A percentile compares a stretch with the other conserved stretches of the same genome.
phyloP scores from a whole-genome alignment of 169 alveolate genomes.

The Plasmodium vivax region DNA sequence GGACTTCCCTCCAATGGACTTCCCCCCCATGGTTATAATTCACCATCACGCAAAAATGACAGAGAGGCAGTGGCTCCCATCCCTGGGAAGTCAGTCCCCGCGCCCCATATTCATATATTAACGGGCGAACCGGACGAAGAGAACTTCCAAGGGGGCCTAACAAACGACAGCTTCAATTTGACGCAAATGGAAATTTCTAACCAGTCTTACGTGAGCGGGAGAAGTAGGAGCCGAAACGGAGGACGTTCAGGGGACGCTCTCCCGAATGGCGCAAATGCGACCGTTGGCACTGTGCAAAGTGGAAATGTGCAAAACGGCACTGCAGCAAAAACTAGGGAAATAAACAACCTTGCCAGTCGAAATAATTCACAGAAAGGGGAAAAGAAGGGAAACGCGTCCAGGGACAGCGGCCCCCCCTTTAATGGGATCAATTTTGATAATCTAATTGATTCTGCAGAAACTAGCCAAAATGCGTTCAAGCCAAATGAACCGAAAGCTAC shows the following conservation, averaged over 20 bases:
- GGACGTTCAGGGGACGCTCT: not conserved
- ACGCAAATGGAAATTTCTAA: not conserved
- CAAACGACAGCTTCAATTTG: not conserved
- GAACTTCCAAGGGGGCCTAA: not conserved
- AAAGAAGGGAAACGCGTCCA: not conserved
- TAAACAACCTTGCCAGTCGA: not conserved
- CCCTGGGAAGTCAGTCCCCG: not conserved
- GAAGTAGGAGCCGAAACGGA: not conserved
- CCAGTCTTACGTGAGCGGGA: not conserved
- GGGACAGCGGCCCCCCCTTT: not conserved
- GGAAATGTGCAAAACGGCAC: not conserved
- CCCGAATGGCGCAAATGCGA: not conserved
- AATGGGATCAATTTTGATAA: not conserved
- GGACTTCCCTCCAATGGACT: not conserved
- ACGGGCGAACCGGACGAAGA: not conserved
- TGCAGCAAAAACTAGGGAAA: not conserved
- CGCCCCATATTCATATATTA: not conserved
- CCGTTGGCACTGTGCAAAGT: not conserved
- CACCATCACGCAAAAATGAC: not conserved
- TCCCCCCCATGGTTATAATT: not conserved
- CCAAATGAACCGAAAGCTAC: not conserved
- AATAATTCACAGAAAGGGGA: not conserved
- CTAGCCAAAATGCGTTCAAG: not conserved
- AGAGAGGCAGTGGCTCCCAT: not conserved
- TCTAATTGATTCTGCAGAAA: not conserved